phyloP scores from a whole-genome alignment of 768 basidiomycete genomes.

The Pleurotus eryngii region DNA sequence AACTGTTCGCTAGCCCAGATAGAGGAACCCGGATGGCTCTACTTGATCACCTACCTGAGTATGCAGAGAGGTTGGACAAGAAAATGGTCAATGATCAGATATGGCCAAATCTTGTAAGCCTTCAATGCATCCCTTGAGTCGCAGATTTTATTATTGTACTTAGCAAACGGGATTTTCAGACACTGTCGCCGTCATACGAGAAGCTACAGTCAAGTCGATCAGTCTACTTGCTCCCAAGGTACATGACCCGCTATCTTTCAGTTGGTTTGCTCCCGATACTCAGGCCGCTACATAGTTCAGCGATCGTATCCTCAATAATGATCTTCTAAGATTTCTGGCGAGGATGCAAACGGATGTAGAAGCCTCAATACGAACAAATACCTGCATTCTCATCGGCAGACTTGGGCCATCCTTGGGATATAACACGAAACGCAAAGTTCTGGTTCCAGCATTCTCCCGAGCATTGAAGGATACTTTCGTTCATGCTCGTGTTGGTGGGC shows the following conservation, averaged over 20 bases:
- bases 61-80: conserved; percentile 83
- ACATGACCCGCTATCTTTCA: conserved; percentile 5
- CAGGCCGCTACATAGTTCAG: conserved; percentile 51
- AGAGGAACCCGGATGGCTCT: conserved; percentile 93
- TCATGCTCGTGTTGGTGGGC: conserved; percentile 87
- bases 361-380: conserved; percentile 94
- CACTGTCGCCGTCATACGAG: conserved; percentile 90
- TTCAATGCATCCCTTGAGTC: background rate
- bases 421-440: conserved; percentile 93
- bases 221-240: conserved; percentile 85
- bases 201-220: conserved; percentile 89
- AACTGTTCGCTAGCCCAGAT: conserved; percentile 85
- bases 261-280: background rate
- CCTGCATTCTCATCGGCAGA: conserved; percentile 92
- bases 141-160: conserved; percentile 2
- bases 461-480: conserved; percentile 90
- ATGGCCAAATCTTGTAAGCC: conserved; percentile 85
- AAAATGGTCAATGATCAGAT: conserved; percentile 83
- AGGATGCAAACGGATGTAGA: conserved; percentile 92
- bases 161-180: conserved; percentile 97
- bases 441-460: conserved; percentile 90
- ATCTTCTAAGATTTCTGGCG: conserved; percentile 87
- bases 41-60: conserved; percentile 80
- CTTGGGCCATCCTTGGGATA: conserved; percentile 81
- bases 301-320: conserved; percentile 94